A percentile compares a stretch with the other conserved stretches of the same genome.
These are phyloP conservation scores for Physcomitrellopsis africana DNA, from an alignment of 225 moss, liverwort and hornwort species.

Conservation along the genomic window DNA sequence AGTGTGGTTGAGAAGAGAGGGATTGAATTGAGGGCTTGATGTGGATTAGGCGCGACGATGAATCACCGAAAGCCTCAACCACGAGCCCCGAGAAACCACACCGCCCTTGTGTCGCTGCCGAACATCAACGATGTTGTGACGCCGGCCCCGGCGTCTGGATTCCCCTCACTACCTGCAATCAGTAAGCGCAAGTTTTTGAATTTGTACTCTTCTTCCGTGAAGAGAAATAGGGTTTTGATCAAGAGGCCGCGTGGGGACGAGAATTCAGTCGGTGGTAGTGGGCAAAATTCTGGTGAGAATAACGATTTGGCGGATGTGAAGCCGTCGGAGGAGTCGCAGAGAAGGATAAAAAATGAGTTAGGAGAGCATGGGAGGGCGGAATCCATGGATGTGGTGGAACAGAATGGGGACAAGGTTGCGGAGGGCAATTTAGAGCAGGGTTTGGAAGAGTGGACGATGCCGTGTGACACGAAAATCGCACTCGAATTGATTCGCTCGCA, in stretches of 20 bases:
- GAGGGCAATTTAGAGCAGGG: constrained; percentile 32
- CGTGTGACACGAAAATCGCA: constrained; percentile 85
- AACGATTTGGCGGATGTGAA: not conserved
- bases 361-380: constrained; percentile 24
- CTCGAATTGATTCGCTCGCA: constrained; percentile 85
- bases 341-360: constrained; percentile 3
- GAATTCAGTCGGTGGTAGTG: not conserved
- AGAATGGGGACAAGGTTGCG: constrained; percentile 9
- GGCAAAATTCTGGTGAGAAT: constrained; percentile 1
- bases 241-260: not conserved
- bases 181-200: constrained; percentile 64
- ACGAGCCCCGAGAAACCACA: constrained; percentile 59
- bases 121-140: constrained; percentile 55
- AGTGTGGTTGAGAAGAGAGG: not conserved
- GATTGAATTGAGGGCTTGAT: constrained; percentile 13
- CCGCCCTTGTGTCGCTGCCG: constrained; percentile 49
- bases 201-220: constrained; percentile 49
- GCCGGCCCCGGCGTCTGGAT: constrained; percentile 20
- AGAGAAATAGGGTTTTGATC: constrained; percentile 39
- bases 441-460: constrained; percentile 70
- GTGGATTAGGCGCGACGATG: constrained; percentile 43
- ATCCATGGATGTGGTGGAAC: constrained; percentile 10
- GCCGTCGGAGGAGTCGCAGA: constrained; percentile 2
- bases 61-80: constrained; percentile 54
- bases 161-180: constrained; percentile 32